Conservation (phyloP, 1,139 yeast species). For the Suhomyces coccinellae region DNA sequence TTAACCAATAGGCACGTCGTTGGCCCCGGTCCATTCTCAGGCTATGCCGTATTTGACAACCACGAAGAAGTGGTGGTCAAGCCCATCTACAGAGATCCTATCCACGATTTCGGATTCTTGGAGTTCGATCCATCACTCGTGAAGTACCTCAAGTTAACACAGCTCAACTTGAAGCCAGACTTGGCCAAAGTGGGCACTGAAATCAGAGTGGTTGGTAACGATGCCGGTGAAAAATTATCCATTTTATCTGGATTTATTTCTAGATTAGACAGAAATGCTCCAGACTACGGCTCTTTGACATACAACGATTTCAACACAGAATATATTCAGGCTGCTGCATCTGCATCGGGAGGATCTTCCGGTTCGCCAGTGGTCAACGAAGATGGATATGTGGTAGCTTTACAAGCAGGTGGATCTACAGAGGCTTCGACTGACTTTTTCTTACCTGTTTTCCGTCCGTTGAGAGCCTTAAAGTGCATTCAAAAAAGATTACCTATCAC, state of each 20-base stretch:
- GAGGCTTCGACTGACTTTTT: conserved; percentile 94
- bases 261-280: conserved; percentile 90
- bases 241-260: conserved; percentile 89
- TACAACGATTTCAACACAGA: conserved; percentile 95
- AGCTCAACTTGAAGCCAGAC: conserved; percentile 73
- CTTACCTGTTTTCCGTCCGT: conserved; percentile 79
- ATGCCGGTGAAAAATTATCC: conserved; percentile 91
- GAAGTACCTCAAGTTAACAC: conserved; percentile 70
- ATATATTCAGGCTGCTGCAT: conserved; percentile 94
- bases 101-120: conserved; percentile 82
- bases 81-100: conserved; percentile 82
- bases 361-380: conserved; percentile 94
- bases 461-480: conserved; percentile 75
- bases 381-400: conserved; percentile 84
- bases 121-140: conserved; percentile 71
- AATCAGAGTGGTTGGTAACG: conserved; percentile 93
- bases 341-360: conserved; percentile 93
- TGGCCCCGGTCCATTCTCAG: conserved; percentile 91
- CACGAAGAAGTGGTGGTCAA: conserved; percentile 90
- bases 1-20: conserved; percentile 93
- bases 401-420: conserved; percentile 92
- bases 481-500: conserved; percentile 61
- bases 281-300: conserved; percentile 87
- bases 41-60: conserved; percentile 89
- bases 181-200: conserved; percentile 87